Evolutionary conservation across 352 stramenopile genomes (phyloP).

Genomic region (Achlya hypogyna): DNA sequence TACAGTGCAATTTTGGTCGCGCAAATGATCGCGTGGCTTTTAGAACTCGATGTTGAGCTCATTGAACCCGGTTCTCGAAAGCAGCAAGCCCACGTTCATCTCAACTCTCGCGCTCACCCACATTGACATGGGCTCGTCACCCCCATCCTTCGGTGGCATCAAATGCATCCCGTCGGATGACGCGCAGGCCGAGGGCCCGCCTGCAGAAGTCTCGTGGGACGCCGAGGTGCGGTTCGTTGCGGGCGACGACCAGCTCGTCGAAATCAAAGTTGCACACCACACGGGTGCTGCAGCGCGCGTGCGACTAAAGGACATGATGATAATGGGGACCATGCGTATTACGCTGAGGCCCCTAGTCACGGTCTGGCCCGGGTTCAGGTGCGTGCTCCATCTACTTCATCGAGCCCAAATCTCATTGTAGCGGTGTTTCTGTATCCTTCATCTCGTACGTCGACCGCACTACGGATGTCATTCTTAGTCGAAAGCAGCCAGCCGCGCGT

Average conservation of each 20-base stretch:
- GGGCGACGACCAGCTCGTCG: conserved; percentile 46
- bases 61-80: conserved; percentile 54
- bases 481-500: conserved; percentile 43
- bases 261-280: conserved; percentile 58
- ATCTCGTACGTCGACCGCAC: conserved; percentile 33
- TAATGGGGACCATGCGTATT: conserved; percentile 58
- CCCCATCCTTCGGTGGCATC: conserved; percentile 54
- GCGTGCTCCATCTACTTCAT: neutral
- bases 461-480: neutral
- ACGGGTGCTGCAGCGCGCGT: conserved; percentile 47
- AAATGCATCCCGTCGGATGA: conserved; percentile 56
- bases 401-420: neutral
- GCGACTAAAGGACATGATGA: conserved; percentile 51
- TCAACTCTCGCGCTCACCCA: conserved; percentile 47
- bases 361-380: conserved; percentile 68
- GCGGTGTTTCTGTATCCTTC: conserved; percentile 58
- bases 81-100: conserved; percentile 53
- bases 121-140: conserved; percentile 44
- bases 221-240: conserved; percentile 52
- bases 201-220: conserved; percentile 60
- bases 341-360: conserved; percentile 55
- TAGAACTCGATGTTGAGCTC: conserved; percentile 56
- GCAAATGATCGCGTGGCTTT: neutral
- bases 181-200: conserved; percentile 19
- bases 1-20: neutral